phyloP scores from a whole-genome alignment of 345 rosid genomes.

The Camelina hispida region DNA sequence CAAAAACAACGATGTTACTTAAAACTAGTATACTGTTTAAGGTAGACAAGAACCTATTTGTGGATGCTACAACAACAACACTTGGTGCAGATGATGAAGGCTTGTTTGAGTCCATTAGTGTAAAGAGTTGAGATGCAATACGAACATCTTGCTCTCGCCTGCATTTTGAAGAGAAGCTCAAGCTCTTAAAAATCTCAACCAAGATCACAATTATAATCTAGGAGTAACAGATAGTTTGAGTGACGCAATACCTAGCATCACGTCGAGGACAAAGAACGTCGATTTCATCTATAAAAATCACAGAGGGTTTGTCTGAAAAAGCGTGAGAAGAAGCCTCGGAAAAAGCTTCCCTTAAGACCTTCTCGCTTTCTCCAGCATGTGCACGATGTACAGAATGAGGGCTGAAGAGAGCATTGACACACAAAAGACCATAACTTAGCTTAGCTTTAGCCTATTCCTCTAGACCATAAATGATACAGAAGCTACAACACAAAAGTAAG shows the following conservation, averaged over 20 bases:
- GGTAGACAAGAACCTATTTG: slow-evolving; percentile 71
- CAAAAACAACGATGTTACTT: not conserved
- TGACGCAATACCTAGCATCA: slow-evolving; percentile 59
- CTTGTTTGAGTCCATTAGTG: slow-evolving; percentile 81
- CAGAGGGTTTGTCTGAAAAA: slow-evolving; percentile 67
- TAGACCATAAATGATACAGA: not conserved
- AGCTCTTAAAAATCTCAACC: not conserved
- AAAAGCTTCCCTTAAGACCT: slow-evolving; percentile 76
- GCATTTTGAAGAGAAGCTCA: slow-evolving; percentile 43
- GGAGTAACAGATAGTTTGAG: not conserved
- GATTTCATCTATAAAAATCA: slow-evolving; percentile 88
- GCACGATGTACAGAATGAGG: slow-evolving; percentile 81
- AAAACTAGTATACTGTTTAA: not conserved
- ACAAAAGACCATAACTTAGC: slow-evolving; percentile 18
- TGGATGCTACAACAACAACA: slow-evolving; percentile 80
- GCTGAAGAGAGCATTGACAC: slow-evolving; percentile 47
- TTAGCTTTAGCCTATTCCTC: slow-evolving; percentile 15
- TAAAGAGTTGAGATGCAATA: slow-evolving; percentile 70
- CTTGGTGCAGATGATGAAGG: slow-evolving; percentile 51
- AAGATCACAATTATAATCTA: not conserved
- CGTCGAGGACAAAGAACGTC: slow-evolving; percentile 90
- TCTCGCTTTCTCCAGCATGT: slow-evolving; percentile 92
- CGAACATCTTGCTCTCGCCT: slow-evolving; percentile 85
- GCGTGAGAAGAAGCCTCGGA: slow-evolving; percentile 72
- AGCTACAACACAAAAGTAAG: slow-evolving; percentile 37